Base-by-base conservation (phyloP, 2,329 filamentous ascomycete genomes). In the Elsinoe australis region DNA sequence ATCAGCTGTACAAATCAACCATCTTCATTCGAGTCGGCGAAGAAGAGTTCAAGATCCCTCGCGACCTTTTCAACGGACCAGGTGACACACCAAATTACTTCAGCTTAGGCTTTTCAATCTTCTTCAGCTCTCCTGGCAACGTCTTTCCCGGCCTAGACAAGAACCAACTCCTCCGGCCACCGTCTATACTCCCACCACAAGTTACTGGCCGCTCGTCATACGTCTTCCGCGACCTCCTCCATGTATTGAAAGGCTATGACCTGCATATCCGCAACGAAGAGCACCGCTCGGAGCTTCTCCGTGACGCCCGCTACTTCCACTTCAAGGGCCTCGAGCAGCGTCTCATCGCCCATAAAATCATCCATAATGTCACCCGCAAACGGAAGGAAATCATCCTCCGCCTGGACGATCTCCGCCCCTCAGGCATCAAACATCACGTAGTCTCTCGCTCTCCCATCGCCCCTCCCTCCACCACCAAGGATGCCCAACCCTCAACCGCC, bases 1-100 rank as follows among this genome's bases (percentile, higher is more conserved):
- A 87, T 21, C 89, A 94, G 65, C 80, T 96, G 17, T 94, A 90
- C 65, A 86, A 90, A 57, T 87, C 87, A 53, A 85, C 85, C 58
- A 94, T 95, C 61, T 94, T 89, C 71, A 88, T 95, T 59, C 83
- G 85, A 52, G 90, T 96, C 58, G 90, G 90, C 51, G 80, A 86
- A 56, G 79, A 78, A 50, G 81, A 92, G 58, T 96, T 96, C 66
- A 84, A 88, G 62, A 89, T 96, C 55, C 85, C 89, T 1, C 84
- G 88, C 53, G 86, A 94, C 57, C 74, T 94, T 52, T 94, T 96
- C 65, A 83, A 78, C 22, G 77, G 79, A 28, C 87, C 88, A 1
- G 90, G 89, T 19, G 89, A 96, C 67, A 82, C 80, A n/a, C 89
- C 89, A 9, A 96, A 96, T 65, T 96, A 88, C 73, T 96, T 96